Percentiles rank a stretch among this genome's conserved stretches.
Conservation (phyloP, 2,329 filamentous ascomycete species). For the Aspergillus pseudoviridinutans region DNA sequence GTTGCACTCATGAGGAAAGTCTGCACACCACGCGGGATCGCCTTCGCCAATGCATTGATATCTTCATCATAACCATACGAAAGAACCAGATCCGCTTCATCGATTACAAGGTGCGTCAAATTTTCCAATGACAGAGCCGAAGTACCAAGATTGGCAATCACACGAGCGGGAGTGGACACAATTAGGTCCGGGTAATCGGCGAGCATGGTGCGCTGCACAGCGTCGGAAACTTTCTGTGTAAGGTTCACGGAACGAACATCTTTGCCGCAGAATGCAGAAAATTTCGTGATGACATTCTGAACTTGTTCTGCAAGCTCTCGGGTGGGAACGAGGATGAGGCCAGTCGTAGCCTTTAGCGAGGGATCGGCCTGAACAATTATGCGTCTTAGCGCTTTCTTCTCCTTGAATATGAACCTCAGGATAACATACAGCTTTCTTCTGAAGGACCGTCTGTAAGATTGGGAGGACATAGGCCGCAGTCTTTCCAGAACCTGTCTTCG, state of each 20-base stretch:
- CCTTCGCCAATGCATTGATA: slow-evolving; percentile 71
- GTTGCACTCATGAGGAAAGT: slow-evolving; percentile 94
- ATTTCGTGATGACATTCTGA: slow-evolving; percentile 68
- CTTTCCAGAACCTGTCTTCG: slow-evolving; percentile 94
- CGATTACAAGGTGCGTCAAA: slow-evolving; percentile 76
- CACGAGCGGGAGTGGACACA: slow-evolving; percentile 84
- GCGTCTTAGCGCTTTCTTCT: neutral
- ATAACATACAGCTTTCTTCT: slow-evolving; percentile 62
- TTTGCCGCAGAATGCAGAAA: slow-evolving; percentile 79
- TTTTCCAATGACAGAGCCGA: slow-evolving; percentile 66
- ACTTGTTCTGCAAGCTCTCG: slow-evolving; percentile 93
- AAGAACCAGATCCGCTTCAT: slow-evolving; percentile 89
- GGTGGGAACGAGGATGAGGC: slow-evolving; percentile 89
- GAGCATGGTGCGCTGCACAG: slow-evolving; percentile 81
- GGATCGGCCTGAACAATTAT: slow-evolving; percentile 28
- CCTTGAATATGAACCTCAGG: neutral
- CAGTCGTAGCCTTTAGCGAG: slow-evolving; percentile 54
- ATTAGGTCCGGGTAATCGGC: slow-evolving; percentile 84
- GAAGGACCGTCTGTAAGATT: slow-evolving; percentile 77
- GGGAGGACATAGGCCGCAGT: slow-evolving; percentile 94
- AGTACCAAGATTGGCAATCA: slow-evolving; percentile 70
- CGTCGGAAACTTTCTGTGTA: slow-evolving; percentile 83
- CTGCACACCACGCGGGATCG: slow-evolving; percentile 80
- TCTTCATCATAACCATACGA: slow-evolving; percentile 95
- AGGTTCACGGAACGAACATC: slow-evolving; percentile 80